Base-by-base conservation (phyloP, 805 yeast species). In the Schwanniomyces yamadae region DNA sequence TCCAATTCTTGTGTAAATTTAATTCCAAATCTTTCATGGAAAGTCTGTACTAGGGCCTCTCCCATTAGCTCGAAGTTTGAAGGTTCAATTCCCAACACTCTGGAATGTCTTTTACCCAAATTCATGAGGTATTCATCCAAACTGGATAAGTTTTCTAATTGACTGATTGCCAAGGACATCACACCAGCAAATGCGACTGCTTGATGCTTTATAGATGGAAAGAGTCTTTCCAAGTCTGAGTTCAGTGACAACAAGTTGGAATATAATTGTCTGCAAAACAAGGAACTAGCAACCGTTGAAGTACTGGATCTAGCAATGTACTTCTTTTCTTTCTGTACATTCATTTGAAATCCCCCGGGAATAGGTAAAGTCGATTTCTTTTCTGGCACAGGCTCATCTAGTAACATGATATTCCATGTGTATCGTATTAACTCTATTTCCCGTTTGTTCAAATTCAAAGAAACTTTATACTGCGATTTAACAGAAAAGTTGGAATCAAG, bases 111-210 rank as follows among this genome's bases (percentile, higher is more conserved):
- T 52, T 83, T 84, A 2, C 90, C 95, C 45, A 86, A 59, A 31
- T 75, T 73, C 28, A 63, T 64, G 33, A 87, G 60, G 37, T 80
- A 80, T 17, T 72, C 82, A 48, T 82, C 81, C 46, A 85, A 60
- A 5, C 60, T 57, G 3, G 70, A 52, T 34, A 85, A 63, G 44
- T 80, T 71, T 36, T 83, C 89, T 34, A 86, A 63, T 45, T 78
- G 78, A 19, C 73, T 59, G 40, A 86, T 77, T 2, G 90, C 84
- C 28, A 78, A 70, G 19, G 84, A 75, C 48, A 87, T 57, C 13
- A 86, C 86, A 4, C 90, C 89, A 0, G 91, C 88, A 64, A 86
- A 82, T 6, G 90, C 75, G 11, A 78, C 75, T 1, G 93, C 88
- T 60, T 87, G 95, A 53, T 84, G 89, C 43, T 75, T 74, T 44